Percentiles rank a stretch among this genome's conserved stretches.
phyloP scores from a whole-genome alignment of 192 early-diverging fungal species.

The Thamnidium elegans region DNA sequence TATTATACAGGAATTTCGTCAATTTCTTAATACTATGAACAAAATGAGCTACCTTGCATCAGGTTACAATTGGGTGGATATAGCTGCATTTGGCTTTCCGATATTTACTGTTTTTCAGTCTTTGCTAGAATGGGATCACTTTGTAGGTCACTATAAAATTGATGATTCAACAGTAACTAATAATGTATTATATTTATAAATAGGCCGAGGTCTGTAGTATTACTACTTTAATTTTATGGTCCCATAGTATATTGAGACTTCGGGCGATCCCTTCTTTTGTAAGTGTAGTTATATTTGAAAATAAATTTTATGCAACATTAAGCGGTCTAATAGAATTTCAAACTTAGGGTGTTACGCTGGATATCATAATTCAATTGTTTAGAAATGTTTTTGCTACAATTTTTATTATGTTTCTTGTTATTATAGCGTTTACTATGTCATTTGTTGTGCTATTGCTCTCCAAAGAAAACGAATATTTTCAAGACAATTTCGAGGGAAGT shows the following conservation, averaged over 20 bases:
- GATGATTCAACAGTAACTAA: no score
- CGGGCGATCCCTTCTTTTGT: constrained; percentile 9
- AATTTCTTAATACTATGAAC: neutral
- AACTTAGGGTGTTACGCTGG: constrained; percentile 1
- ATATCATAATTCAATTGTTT: constrained; percentile 8
- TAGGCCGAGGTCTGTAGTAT: neutral
- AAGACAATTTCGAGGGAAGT: constrained; percentile 3
- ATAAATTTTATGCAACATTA: no score
- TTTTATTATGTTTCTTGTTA: constrained; percentile 1
- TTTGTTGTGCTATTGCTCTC: constrained; percentile 12
- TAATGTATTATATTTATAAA: no score
- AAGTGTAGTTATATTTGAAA: neutral
- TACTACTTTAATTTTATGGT: constrained; percentile 8
- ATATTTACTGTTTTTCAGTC: neutral
- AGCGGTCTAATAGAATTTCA: neutral
- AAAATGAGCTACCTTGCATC: neutral
- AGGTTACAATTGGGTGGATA: neutral
- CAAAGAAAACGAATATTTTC: neutral
- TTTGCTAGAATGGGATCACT: neutral
- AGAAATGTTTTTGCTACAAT: constrained; percentile 5
- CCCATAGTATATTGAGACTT: constrained; percentile 7
- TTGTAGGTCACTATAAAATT: neutral
- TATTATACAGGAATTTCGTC: constrained; percentile 7
- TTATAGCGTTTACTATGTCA: constrained; percentile 8
- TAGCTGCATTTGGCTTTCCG: neutral